Evolutionary conservation across 2,329 filamentous ascomycete species (phyloP), one percentile per base, ranked within the genome.

Genomic region (Fragosphaeria purpurea): DNA sequence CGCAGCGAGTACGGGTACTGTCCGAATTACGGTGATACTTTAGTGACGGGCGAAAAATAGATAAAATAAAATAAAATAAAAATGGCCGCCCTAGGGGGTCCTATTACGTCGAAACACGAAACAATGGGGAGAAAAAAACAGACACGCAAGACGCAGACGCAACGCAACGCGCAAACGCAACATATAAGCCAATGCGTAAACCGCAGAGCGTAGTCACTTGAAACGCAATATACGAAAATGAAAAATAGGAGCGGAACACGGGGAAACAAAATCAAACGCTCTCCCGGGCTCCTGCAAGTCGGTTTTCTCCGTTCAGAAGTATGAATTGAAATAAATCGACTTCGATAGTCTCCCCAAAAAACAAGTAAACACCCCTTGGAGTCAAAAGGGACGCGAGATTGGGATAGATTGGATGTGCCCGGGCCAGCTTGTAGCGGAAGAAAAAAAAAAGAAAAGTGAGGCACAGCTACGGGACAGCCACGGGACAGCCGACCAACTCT

Each of bases 1-100:
- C 76, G 66, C 54, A 90, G 71, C 47, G 85, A 84, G 68, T 88
- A 90, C 33, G 87, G 86, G 63, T 88, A 91, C 86, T 90, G 55
- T 12, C 32, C 8, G 4, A 10, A 30, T 7, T 33, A 42, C 30
- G 33, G 22, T 22, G 22, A 22, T 22, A 22, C 22, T 22, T 22
- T 22, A 22, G 22, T 22, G 22, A 22, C 22, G 3, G 33, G 12
- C 12, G 31, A 33, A 41, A 12, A 37, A 33, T 22, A 41, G 38
- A n/a, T n/a, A n/a, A n/a, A n/a, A n/a, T n/a, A 41, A 12, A 37
- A 33, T 22, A 41, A 31, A 45, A 46, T 22, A 22, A 22, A 22
- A 22, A 22, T 2, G 22, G 22, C 22, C 2, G 22, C 22, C 22
- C 22, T 22, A 22, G 3, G 22, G 22, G 22, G 22, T 22, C 22